Conservation (phyloP, 2,329 filamentous ascomycete genomes). For the Xylariaceae sp. region DNA sequence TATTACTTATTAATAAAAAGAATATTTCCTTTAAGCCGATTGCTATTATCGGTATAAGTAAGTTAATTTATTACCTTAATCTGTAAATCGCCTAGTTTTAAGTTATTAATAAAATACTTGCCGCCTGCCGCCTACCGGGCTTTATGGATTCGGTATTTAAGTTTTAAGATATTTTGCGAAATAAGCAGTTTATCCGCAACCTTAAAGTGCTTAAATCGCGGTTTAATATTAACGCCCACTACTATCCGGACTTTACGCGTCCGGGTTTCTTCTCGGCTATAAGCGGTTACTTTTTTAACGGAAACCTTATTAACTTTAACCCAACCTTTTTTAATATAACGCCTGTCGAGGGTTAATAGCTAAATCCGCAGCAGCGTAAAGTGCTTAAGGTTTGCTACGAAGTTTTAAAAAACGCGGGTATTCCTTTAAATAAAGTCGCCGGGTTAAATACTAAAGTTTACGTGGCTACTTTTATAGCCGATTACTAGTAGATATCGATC, state of each 20-base stretch:
- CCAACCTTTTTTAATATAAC: constrained; percentile 29
- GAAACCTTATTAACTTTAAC: constrained; percentile 1
- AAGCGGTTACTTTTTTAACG: constrained; percentile 4
- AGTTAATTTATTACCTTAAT: no score
- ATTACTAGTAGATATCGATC: constrained; percentile 12
- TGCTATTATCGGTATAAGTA: no score
- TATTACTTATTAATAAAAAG: no score
- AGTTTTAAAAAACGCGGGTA: constrained; percentile 29
- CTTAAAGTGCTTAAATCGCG: constrained; percentile 10
- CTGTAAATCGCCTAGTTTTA: no score
- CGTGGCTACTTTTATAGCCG: background rate
- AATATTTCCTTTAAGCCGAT: no score
- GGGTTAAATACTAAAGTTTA: constrained; percentile 20
- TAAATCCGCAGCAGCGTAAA: constrained; percentile 34
- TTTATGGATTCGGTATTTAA: constrained; percentile 6
- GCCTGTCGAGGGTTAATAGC: constrained; percentile 27
- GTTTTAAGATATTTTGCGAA: constrained; percentile 11
- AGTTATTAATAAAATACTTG: no score
- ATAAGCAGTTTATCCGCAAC: constrained; percentile 9
- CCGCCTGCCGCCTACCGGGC: constrained; percentile 12
- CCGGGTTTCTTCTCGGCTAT: constrained; percentile 6
- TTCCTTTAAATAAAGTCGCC: constrained; percentile 17
- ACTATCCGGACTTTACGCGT: constrained; percentile 4
- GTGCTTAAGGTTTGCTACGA: constrained; percentile 31
- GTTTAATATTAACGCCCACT: constrained; percentile 11